These are phyloP conservation scores for Besnoitia besnoiti DNA, from an alignment of 169 alveolate species.

Conservation along the genomic window DNA sequence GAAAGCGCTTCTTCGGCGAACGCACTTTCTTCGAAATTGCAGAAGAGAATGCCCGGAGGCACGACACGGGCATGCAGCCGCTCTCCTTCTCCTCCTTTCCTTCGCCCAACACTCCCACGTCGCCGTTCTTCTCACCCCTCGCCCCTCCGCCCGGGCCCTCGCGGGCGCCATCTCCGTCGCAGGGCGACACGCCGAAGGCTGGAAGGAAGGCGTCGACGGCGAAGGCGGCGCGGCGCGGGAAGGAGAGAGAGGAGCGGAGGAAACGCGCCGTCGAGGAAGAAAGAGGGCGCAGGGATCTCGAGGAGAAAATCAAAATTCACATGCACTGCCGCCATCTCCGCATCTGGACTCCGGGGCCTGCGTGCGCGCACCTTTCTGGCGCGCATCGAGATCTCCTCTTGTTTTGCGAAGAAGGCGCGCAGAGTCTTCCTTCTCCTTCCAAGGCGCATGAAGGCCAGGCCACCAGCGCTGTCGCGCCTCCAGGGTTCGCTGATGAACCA, in stretches of 20 bases:
- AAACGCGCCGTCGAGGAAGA: neutral
- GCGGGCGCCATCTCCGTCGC: neutral
- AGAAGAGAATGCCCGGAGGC: neutral
- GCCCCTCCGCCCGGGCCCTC: neutral
- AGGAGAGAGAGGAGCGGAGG: neutral
- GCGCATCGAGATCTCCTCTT: neutral
- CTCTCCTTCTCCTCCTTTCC: neutral
- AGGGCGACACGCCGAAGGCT: neutral
- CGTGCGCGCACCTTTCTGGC: neutral
- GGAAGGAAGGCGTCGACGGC: neutral
- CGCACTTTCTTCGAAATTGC: neutral
- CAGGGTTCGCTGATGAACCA: no score
- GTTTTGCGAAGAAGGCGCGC: neutral
- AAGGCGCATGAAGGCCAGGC: no score
- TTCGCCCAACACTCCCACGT: neutral
- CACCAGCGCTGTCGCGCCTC: no score
- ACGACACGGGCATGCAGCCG: slow-evolving; percentile 9
- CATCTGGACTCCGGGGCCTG: neutral
- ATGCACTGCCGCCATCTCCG: neutral
- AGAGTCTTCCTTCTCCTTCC: neutral
- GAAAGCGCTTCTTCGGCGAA: neutral
- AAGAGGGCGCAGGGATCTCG: neutral
- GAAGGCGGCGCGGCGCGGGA: neutral
- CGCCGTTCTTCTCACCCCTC: neutral
- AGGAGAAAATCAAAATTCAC: neutral